These are phyloP conservation scores for Solanum rostratum DNA, from an alignment of 257 asterid species.

Conservation along the genomic window DNA sequence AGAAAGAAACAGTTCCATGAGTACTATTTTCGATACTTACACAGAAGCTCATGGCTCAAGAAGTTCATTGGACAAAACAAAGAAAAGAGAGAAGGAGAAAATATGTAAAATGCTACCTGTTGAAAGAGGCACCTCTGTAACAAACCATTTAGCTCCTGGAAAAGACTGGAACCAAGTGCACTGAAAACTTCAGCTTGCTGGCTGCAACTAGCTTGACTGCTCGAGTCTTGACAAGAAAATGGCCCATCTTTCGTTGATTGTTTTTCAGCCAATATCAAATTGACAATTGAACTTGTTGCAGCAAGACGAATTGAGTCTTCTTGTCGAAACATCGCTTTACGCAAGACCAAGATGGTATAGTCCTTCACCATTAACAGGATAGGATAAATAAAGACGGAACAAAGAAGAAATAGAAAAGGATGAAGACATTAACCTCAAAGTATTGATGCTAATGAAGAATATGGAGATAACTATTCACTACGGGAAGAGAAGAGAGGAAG, in stretches of 20 bases:
- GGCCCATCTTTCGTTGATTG: constrained; percentile 39
- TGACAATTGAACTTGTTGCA: constrained; percentile 53
- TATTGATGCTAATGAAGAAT: neutral
- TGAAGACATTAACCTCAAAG: neutral
- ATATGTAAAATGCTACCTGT: constrained; percentile 38
- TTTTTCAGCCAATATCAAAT: constrained; percentile 59
- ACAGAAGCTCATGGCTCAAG: neutral
- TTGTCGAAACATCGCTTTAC: constrained; percentile 85
- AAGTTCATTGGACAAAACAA: neutral
- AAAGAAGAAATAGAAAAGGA: neutral
- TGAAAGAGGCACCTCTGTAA: constrained; percentile 83
- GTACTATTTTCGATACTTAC: neutral
- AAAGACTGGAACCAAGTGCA: constrained; percentile 39
- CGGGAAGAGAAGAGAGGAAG: neutral
- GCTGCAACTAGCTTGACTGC: constrained; percentile 90
- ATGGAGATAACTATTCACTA: neutral
- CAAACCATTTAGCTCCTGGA: constrained; percentile 74
- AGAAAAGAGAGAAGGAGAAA: neutral
- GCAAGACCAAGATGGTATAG: constrained; percentile 60
- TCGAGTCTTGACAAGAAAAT: constrained; percentile 73
- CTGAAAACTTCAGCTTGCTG: constrained; percentile 54
- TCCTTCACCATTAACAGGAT: constrained; percentile 31
- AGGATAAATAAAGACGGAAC: neutral
- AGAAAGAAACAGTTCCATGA: neutral
- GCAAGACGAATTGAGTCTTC: constrained; percentile 72